These are phyloP conservation scores for Racocetra persica DNA, from an alignment of 371 early-diverging fungal species.

Conservation along the genomic window DNA sequence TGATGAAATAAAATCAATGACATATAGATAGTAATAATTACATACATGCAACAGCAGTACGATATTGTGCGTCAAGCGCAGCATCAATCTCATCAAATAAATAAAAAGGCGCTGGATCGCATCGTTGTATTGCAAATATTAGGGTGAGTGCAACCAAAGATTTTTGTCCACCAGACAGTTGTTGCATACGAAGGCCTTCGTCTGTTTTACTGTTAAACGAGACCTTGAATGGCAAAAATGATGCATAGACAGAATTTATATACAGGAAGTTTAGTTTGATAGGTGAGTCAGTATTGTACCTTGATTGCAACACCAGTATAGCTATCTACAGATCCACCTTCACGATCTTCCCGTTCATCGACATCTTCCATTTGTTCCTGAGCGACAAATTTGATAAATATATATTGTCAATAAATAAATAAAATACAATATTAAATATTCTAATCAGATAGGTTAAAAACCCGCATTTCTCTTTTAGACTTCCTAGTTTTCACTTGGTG, in stretches of 20 bases:
- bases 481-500: no score
- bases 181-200: conserved; percentile 93
- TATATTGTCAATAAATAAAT: not conserved
- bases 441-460: no score
- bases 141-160: conserved; percentile 97
- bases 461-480: no score
- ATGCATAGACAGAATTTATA: not conserved
- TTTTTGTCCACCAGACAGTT: conserved; percentile 99
- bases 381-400: not conserved
- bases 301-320: conserved; percentile 94
- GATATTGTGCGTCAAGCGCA: conserved; percentile 96
- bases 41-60: conserved; percentile 89
- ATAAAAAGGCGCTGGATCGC: conserved; percentile 99
- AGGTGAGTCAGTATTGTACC: no score
- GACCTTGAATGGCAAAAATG: conserved; percentile 63
- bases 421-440: no score
- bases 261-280: conserved; percentile 44
- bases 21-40: conserved; percentile 11
- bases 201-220: conserved; percentile 89
- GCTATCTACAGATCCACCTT: conserved; percentile 64
- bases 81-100: conserved; percentile 99
- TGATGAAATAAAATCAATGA: no score
- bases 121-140: conserved; percentile 98
- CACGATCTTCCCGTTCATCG: conserved; percentile 54
- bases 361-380: conserved; percentile 48